Conservation (phyloP, 345 rosid species). For the Eucalyptus grandis region DNA sequence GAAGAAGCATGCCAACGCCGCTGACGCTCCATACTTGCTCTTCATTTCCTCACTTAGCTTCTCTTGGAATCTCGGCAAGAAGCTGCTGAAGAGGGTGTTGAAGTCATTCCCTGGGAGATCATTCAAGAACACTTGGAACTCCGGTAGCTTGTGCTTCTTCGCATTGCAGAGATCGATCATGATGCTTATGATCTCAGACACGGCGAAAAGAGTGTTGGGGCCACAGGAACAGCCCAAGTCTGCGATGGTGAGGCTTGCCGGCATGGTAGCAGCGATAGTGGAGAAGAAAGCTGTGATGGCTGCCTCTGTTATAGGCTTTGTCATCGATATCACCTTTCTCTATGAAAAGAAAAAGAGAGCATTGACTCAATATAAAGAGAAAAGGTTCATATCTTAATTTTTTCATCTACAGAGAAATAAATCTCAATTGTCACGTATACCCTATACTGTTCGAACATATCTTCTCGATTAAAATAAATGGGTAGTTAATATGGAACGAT, state of each 20-base stretch:
- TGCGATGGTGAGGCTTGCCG: background rate
- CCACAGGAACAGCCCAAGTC: constrained; percentile 32
- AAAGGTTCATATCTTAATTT: too few species aligned
- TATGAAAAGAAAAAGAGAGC: background rate
- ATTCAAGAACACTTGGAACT: too few species aligned
- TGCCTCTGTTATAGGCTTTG: background rate
- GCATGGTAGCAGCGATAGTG: background rate
- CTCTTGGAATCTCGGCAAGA: too few species aligned
- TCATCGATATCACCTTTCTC: background rate
- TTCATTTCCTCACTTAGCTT: background rate
- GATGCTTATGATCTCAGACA: background rate
- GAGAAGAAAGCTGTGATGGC: background rate
- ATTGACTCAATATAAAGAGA: background rate
- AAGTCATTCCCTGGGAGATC: too few species aligned
- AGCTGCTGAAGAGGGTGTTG: too few species aligned
- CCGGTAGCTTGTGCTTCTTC: background rate
- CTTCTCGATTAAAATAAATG: background rate
- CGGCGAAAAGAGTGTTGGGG: background rate
- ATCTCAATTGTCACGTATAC: background rate
- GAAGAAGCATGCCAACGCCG: background rate
- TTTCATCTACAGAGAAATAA: background rate
- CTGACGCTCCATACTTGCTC: background rate
- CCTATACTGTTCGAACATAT: background rate
- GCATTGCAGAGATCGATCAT: background rate
- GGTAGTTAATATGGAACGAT: background rate